These are phyloP conservation scores for Cyberlindnera subsufficiens DNA, from an alignment of 805 yeast genomes.

Conservation along the genomic window DNA sequence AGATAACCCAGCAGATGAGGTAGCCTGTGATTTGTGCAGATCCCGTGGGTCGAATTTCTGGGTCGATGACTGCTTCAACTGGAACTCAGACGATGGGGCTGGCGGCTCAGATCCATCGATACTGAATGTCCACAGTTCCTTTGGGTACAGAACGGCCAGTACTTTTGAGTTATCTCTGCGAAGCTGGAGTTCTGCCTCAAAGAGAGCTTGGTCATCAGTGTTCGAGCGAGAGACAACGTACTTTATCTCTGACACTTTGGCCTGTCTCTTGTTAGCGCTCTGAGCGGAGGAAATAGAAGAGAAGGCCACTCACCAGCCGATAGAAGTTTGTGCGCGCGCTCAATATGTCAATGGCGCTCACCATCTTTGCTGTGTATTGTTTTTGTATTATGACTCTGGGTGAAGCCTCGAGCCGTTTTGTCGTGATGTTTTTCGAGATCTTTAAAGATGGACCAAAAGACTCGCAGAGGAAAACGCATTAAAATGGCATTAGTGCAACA, in stretches of 20 bases:
- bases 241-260: constrained; percentile 14
- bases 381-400: not conserved
- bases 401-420: too few species aligned
- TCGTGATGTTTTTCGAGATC: too few species aligned
- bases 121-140: constrained; percentile 40
- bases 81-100: constrained; percentile 23
- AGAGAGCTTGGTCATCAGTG: constrained; percentile 33
- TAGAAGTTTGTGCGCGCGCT: constrained; percentile 16
- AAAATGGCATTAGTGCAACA: too few species aligned
- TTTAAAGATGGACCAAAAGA: too few species aligned
- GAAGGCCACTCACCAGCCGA: constrained; percentile 17
- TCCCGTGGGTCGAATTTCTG: constrained; percentile 15
- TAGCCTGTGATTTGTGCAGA: constrained; percentile 6
- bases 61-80: constrained; percentile 9
- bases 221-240: constrained; percentile 12
- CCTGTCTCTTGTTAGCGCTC: constrained; percentile 5
- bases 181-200: constrained; percentile 35
- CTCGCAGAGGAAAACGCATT: too few species aligned
- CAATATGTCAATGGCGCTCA: constrained; percentile 12
- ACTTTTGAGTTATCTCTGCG: constrained; percentile 29
- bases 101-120: constrained; percentile 30
- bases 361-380: not conserved
- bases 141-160: constrained; percentile 32
- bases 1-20: constrained; percentile 26
- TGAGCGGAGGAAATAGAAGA: not conserved